A percentile compares a stretch with the other conserved stretches of the same genome.
Evolutionary conservation across 2,329 filamentous ascomycete species (phyloP).

Genomic region (Fusarium sp.): DNA sequence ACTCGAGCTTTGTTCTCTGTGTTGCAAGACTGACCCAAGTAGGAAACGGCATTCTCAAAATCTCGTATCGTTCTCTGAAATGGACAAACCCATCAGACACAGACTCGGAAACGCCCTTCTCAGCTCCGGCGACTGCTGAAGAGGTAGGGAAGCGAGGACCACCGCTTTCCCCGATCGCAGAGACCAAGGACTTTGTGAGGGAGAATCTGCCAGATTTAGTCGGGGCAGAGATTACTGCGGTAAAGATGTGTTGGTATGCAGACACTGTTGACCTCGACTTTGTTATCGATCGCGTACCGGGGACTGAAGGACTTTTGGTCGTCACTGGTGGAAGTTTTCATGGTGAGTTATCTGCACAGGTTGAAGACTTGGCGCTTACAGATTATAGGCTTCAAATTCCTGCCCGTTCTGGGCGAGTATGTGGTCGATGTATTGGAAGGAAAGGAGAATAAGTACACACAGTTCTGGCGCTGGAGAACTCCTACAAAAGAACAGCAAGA

Average conservation of each 20-base stretch:
- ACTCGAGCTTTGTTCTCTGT: background rate
- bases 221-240: constrained; percentile 15
- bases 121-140: background rate
- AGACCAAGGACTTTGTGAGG: background rate
- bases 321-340: constrained; percentile 10
- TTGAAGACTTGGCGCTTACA: background rate
- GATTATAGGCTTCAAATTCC: background rate
- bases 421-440: constrained; percentile 5
- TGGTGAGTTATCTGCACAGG: background rate
- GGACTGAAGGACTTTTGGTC: background rate
- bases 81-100: background rate
- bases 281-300: background rate
- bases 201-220: background rate
- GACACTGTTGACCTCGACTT: constrained; percentile 12
- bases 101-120: background rate
- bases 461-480: background rate
- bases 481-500: background rate
- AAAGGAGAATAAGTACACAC: constrained; percentile 3
- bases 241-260: background rate
- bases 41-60: constrained; percentile 2
- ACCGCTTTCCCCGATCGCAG: background rate
- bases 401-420: background rate
- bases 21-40: background rate
- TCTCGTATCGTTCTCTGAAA: background rate
- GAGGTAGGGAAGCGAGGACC: constrained; percentile 1